These are phyloP conservation scores for Chrysanthemum lavandulifolium DNA, from an alignment of 129 eudicot species.

Conservation along the genomic window DNA sequence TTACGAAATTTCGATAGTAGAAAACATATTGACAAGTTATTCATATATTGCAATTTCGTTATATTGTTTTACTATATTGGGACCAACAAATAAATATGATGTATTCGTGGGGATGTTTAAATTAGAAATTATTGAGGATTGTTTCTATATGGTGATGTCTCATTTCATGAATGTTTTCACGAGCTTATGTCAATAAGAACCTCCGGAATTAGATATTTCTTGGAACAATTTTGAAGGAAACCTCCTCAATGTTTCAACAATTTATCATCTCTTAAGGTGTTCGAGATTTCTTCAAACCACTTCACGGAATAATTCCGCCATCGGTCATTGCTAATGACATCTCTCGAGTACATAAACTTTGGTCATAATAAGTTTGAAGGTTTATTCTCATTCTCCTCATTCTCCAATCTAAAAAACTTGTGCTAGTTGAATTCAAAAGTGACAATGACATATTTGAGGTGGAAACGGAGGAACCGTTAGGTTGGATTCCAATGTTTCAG, in stretches of 20 bases:
- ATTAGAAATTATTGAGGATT: too few relatives aligned
- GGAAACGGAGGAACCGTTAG: slow-evolving; percentile 16
- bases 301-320: slow-evolving; percentile 16
- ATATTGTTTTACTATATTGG: too few relatives aligned
- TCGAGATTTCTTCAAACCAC: slow-evolving; percentile 28
- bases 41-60: too few relatives aligned
- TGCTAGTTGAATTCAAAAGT: slow-evolving; percentile 1
- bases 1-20: too few relatives aligned
- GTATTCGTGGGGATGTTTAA: too few relatives aligned
- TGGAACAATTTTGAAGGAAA: slow-evolving; percentile 7
- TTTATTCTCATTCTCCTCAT: slow-evolving; percentile 22
- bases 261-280: slow-evolving; percentile 25
- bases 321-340: slow-evolving; percentile 7
- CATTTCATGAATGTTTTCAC: too few relatives aligned
- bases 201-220: slow-evolving; percentile 29
- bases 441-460: slow-evolving; percentile 14
- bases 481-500: slow-evolving; percentile 36
- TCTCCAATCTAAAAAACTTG: slow-evolving; percentile 31
- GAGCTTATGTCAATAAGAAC: slow-evolving; percentile 28
- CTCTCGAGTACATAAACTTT: slow-evolving; percentile 30
- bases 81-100: too few relatives aligned
- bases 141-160: too few relatives aligned
- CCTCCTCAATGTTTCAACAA: slow-evolving; percentile 24
- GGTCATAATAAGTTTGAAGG: slow-evolving; percentile 30
- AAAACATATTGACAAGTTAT: too few relatives aligned